Evolutionary conservation across 768 basidiomycete genomes (phyloP).

Genomic region (Leccinum subtestaceum): DNA sequence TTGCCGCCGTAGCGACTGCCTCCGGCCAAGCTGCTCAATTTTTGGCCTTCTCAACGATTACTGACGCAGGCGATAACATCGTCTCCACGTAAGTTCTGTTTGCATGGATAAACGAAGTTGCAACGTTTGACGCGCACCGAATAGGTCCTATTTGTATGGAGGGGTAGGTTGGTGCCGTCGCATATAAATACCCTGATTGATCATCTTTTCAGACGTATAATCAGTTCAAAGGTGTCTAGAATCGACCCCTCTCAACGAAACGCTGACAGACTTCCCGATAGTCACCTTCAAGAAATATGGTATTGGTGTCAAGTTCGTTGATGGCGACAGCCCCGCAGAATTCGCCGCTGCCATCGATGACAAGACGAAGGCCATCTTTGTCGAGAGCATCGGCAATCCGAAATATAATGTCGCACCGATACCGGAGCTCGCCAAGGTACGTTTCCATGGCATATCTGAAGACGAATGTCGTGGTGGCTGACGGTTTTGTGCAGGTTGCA

Average conservation of each 20-base stretch:
- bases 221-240: slow-evolving; percentile 17
- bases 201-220: slow-evolving; percentile 14
- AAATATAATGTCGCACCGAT: slow-evolving; percentile 68
- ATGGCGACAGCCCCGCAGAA: slow-evolving; percentile 49
- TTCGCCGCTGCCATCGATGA: slow-evolving; percentile 71
- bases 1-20: slow-evolving; percentile 68
- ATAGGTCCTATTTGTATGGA: slow-evolving; percentile 20
- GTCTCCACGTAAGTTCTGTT: slow-evolving; percentile 57
- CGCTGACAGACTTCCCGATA: background rate
- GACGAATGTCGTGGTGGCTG: background rate
- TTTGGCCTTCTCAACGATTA: slow-evolving; percentile 60
- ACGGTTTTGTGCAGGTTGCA: slow-evolving; percentile 47
- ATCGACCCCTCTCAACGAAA: too few relatives aligned
- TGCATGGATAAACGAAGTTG: slow-evolving; percentile 31
- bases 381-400: slow-evolving; percentile 81
- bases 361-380: slow-evolving; percentile 72
- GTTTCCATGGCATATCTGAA: background rate
- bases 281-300: slow-evolving; percentile 18
- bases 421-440: slow-evolving; percentile 64
- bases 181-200: background rate
- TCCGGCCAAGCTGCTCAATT: slow-evolving; percentile 81
- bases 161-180: slow-evolving; percentile 7
- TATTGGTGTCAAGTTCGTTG: slow-evolving; percentile 45
- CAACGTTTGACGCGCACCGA: background rate
- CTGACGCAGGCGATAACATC: slow-evolving; percentile 71